Percentiles rank a stretch among this genome's conserved stretches.
phyloP scores from a whole-genome alignment of 139 green algal genomes.

The Pleodorina starrii region DNA sequence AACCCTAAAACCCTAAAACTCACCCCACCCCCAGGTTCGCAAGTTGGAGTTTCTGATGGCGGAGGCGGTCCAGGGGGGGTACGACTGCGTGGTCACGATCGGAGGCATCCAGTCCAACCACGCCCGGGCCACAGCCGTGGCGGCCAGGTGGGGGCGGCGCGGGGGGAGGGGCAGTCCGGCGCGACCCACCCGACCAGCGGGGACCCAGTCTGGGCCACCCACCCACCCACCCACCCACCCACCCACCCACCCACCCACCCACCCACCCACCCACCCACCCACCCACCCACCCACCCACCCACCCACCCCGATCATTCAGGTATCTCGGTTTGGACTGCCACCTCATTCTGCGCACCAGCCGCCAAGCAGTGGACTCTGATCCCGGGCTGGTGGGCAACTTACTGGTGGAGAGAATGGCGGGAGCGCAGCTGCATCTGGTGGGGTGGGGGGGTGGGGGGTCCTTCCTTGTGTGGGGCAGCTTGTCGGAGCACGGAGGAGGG shows the following conservation, averaged over 20 bases:
- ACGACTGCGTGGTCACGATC: conserved; percentile 90
- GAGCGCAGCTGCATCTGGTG: conserved; percentile 83
- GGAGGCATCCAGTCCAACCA: conserved; percentile 96
- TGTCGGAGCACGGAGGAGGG: too few species aligned
- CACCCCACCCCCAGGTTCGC: conserved; percentile 90
- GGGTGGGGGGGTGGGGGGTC: not conserved
- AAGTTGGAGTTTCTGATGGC: conserved; percentile 98
- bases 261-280: too few species aligned
- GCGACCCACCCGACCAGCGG: too few species aligned
- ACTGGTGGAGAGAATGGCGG: conserved; percentile 89
- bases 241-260: not conserved
- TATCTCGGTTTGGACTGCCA: conserved; percentile 89
- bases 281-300: too few species aligned
- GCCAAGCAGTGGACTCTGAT: conserved; percentile 73
- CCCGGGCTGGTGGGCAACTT: conserved; percentile 95
- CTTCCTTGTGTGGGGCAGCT: too few species aligned
- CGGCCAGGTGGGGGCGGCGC: conserved; percentile 57
- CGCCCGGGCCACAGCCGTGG: conserved; percentile 81
- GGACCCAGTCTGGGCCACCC: not conserved
- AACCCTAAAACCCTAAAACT: too few species aligned
- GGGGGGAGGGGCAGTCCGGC: not conserved
- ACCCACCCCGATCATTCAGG: conserved; percentile 33
- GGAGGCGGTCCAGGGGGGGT: conserved; percentile 72
- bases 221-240: not conserved
- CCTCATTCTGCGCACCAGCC: conserved; percentile 90